Conservation (phyloP, 1,284 basidiomycete genomes). For the Moesziomyces globuligerus region DNA sequence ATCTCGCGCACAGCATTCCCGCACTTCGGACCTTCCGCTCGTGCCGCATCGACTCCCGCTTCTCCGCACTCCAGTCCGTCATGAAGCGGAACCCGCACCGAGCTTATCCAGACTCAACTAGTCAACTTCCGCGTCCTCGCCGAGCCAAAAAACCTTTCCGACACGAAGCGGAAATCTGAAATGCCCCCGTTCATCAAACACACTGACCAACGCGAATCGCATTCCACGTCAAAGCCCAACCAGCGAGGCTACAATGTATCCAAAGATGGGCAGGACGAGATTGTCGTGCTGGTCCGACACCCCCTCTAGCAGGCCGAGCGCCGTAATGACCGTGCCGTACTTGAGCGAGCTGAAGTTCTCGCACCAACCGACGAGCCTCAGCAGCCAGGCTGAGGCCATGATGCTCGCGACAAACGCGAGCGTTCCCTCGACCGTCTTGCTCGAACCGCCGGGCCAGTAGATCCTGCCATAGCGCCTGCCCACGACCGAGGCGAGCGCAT, state of each 20-base stretch:
- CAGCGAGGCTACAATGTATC: constrained; percentile 50
- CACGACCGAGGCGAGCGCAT: constrained; percentile 90
- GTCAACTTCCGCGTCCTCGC: constrained; percentile 1
- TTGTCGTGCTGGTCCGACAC: constrained; percentile 66
- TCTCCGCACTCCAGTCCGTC: not conserved
- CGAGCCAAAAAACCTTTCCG: not conserved
- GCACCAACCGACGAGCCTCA: constrained; percentile 75
- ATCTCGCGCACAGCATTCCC: not conserved
- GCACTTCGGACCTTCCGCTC: not conserved
- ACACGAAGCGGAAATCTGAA: too few relatives aligned
- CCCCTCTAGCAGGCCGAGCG: constrained; percentile 62
- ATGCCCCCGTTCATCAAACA: not conserved
- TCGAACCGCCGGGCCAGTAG: constrained; percentile 81
- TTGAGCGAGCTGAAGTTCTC: constrained; percentile 43
- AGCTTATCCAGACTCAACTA: not conserved
- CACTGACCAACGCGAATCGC: too few relatives aligned
- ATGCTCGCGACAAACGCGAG: constrained; percentile 82
- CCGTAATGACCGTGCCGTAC: constrained; percentile 32
- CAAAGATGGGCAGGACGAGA: constrained; percentile 61
- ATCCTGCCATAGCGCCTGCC: constrained; percentile 83
- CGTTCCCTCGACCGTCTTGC: constrained; percentile 92
- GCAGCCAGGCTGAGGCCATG: constrained; percentile 75
- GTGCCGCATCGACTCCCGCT: not conserved
- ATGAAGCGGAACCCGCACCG: not conserved
- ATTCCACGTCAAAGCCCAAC: constrained; percentile 37